A percentile compares a stretch with the other conserved stretches of the same genome.
Evolutionary conservation across 257 asterid species (phyloP).

Genomic region (Solanum clarkiae): DNA sequence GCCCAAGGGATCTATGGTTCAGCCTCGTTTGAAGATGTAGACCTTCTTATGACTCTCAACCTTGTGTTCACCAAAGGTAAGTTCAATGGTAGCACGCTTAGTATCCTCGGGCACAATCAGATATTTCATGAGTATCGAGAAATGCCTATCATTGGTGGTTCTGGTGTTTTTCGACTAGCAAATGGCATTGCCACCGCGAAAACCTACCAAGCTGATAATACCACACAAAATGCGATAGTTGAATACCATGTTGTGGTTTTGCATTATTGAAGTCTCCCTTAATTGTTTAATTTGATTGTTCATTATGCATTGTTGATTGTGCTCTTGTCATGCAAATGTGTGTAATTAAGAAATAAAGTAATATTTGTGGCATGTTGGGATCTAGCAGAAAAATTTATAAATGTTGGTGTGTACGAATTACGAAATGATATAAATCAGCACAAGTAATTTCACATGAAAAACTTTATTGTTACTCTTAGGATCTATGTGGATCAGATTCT

Average conservation of each 20-base stretch:
- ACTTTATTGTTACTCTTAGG: too few species aligned
- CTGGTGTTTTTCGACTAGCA: not conserved
- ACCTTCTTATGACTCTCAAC: not conserved
- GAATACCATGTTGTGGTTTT: not conserved
- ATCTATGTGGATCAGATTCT: too few species aligned
- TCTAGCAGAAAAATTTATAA: too few species aligned
- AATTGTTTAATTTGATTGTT: not conserved
- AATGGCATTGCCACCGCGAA: not conserved
- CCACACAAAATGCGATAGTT: not conserved
- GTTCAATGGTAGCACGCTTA: not conserved
- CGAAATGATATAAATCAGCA: too few species aligned
- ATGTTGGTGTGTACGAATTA: too few species aligned
- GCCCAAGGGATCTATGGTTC: not conserved
- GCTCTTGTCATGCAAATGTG: too few species aligned
- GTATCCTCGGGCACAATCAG: not conserved
- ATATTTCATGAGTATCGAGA: not conserved
- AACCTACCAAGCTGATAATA: not conserved
- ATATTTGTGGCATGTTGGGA: too few species aligned
- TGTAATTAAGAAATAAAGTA: too few species aligned
- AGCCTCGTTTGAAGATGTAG: not conserved
- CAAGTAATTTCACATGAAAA: too few species aligned
- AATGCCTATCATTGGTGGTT: not conserved
- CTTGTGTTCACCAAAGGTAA: not conserved
- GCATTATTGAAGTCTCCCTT: not conserved
- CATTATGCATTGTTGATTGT: not conserved